Conservation (phyloP, 1,284 basidiomycete species). For the Cutaneotrichosporon mucoides region DNA sequence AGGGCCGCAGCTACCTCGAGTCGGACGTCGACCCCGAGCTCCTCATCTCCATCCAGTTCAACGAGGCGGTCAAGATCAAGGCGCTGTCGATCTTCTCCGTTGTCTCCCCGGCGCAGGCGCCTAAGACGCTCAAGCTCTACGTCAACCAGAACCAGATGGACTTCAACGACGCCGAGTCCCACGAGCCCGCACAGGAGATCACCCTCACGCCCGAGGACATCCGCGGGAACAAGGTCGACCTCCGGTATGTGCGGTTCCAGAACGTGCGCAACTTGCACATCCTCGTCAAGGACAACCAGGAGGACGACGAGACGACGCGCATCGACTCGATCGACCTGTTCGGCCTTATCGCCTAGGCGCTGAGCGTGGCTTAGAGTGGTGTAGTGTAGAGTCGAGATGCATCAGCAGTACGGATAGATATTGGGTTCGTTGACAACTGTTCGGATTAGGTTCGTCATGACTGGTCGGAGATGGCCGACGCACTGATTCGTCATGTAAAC, state of each 20-base stretch:
- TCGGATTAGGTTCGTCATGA: too few relatives aligned
- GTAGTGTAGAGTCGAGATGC: too few relatives aligned
- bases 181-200: constrained; percentile 49
- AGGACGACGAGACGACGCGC: constrained; percentile 65
- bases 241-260: constrained; percentile 76
- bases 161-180: constrained; percentile 55
- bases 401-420: background rate
- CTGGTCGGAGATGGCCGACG: background rate
- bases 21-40: constrained; percentile 74
- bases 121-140: constrained; percentile 60
- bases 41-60: constrained; percentile 72
- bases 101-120: constrained; percentile 55
- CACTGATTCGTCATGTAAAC: too few relatives aligned
- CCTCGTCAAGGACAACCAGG: constrained; percentile 72
- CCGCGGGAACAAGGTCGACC: constrained; percentile 58
- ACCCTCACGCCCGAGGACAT: constrained; percentile 44
- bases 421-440: too few relatives aligned
- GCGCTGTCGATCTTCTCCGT: constrained; percentile 62
- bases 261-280: constrained; percentile 69
- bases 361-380: background rate
- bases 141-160: constrained; percentile 64
- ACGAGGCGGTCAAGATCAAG: constrained; percentile 69
- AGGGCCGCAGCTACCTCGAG: constrained; percentile 60
- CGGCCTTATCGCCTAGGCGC: constrained; percentile 47
- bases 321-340: constrained; percentile 73